Percentiles rank a stretch among this genome's conserved stretches.
phyloP scores from a whole-genome alignment of 2,329 filamentous ascomycete species.

The Trichoderma sp. region DNA sequence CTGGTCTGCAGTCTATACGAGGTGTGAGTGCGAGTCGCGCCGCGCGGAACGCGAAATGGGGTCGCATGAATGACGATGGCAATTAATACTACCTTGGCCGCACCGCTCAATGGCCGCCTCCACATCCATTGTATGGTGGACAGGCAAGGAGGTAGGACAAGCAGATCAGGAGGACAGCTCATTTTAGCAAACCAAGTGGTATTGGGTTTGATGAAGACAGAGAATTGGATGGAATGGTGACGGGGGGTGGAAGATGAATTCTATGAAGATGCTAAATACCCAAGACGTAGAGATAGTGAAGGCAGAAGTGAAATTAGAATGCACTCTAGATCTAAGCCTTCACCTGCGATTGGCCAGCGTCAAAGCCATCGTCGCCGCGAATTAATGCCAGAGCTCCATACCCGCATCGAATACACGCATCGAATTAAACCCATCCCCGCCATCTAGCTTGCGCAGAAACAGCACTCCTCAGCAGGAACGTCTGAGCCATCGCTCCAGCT shows the following conservation, averaged over 20 bases:
- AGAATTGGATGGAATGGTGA: not conserved
- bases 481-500: not conserved
- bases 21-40: not conserved
- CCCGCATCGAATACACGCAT: not conserved
- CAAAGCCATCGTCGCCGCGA: not conserved
- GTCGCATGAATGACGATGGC: slow-evolving; percentile 11
- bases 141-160: not conserved
- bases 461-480: slow-evolving; percentile 4
- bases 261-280: not conserved
- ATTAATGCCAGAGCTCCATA: not conserved
- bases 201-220: not conserved
- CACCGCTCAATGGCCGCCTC: not conserved
- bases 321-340: not conserved
- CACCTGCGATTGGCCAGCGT: no score
- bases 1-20: not conserved
- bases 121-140: not conserved
- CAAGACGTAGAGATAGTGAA: not conserved
- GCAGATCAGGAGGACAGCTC: not conserved
- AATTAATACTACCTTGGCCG: slow-evolving; percentile 11
- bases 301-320: not conserved
- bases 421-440: not conserved
- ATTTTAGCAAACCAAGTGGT: not conserved
- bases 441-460: not conserved
- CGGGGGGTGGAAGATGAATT: not conserved
- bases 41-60: not conserved